phyloP scores from a whole-genome alignment of 352 stramenopile species.

The Thalassiosira mediterranea region DNA sequence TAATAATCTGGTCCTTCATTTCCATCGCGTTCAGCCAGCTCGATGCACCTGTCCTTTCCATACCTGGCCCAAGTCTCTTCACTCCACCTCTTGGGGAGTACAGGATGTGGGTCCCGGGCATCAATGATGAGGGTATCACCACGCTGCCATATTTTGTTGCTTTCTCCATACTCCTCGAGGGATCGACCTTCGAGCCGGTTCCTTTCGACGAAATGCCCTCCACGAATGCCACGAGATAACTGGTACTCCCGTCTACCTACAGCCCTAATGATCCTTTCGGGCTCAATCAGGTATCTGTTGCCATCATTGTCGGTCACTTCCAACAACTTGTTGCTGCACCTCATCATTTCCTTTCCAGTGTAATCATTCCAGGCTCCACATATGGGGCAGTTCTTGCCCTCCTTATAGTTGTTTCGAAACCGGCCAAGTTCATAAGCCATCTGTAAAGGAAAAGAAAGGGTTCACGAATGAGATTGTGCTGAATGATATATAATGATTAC shows the following conservation, averaged over 20 bases:
- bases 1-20: conserved; percentile 48
- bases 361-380: conserved; percentile 62
- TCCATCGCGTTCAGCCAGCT: conserved; percentile 33
- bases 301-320: conserved; percentile 49
- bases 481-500: no score
- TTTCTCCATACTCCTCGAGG: conserved; percentile 46
- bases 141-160: conserved; percentile 45
- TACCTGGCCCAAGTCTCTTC: conserved; percentile 41
- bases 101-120: conserved; percentile 52
- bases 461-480: no score
- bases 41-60: conserved; percentile 44
- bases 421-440: conserved; percentile 63
- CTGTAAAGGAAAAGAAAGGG: no score
- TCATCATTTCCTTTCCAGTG: conserved; percentile 23
- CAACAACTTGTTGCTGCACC: conserved; percentile 50
- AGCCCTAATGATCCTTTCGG: conserved; percentile 49
- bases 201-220: conserved; percentile 40
- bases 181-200: conserved; percentile 34
- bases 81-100: conserved; percentile 46
- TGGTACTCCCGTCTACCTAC: conserved; percentile 25
- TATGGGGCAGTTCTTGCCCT: conserved; percentile 59
- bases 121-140: conserved; percentile 57
- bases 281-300: conserved; percentile 54
- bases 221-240: conserved; percentile 1
- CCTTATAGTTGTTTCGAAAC: conserved; percentile 57